A percentile compares a stretch with the other conserved stretches of the same genome.
phyloP scores from a whole-genome alignment of 2,329 filamentous ascomycete genomes.

The Neonectria magnoliae region DNA sequence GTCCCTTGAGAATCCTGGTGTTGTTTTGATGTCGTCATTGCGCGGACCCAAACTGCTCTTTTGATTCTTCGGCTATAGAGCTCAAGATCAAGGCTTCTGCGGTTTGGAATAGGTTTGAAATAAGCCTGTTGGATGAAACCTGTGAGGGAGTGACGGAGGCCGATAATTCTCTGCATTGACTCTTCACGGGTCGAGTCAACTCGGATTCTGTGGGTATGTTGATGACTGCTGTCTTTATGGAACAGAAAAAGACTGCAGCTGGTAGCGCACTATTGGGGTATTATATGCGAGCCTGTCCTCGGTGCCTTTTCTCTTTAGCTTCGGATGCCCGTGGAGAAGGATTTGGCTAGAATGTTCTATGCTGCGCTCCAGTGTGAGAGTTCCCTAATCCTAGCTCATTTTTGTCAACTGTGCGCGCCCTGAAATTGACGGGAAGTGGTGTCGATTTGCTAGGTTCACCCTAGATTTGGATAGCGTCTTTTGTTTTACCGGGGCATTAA shows the following conservation, averaged over 20 bases:
- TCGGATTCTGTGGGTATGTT: no score
- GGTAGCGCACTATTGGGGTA: not conserved
- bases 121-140: not conserved
- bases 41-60: not conserved
- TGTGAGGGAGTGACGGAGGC: not conserved
- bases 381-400: not conserved
- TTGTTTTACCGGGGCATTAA: not conserved
- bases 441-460: not conserved
- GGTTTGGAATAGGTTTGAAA: not conserved
- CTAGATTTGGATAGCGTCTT: not conserved
- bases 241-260: not conserved
- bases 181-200: no score
- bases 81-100: not conserved
- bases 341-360: not conserved
- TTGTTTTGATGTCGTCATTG: not conserved
- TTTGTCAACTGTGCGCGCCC: slow-evolving; percentile 1
- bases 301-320: not conserved
- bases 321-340: not conserved
- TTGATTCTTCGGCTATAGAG: not conserved
- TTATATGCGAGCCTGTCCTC: not conserved
- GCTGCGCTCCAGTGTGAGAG: not conserved
- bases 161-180: no score
- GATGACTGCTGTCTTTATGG: not conserved
- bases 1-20: not conserved
- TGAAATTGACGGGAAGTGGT: not conserved